Base-by-base conservation (phyloP, 2,329 filamentous ascomycete species). In the Botrytis medusae region DNA sequence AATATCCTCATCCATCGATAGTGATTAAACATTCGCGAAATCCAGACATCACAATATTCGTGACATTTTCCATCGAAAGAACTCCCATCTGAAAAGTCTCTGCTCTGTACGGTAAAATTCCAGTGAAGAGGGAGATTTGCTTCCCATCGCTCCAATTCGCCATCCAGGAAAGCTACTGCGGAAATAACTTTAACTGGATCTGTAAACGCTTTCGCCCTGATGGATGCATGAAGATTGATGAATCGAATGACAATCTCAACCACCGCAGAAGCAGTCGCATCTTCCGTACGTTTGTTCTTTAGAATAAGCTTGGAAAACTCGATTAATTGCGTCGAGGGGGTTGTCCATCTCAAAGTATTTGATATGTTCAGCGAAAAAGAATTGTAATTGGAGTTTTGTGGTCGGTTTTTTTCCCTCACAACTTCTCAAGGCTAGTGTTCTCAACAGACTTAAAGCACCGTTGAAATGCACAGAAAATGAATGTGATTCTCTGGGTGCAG, bases 1-100 rank as follows among this genome's bases (percentile, higher is more conserved):
- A 77, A 68, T 34, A 79, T 78, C 8, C 78, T 64, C 25, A 67
- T 61, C 76, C 76, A 78, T 42, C 77, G 75, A 69, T 78, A 78
- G 44, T 78, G 63, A 42, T 77, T 78, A 59, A 74, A 78, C 34
- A 78, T 74, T 71, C 77, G 74, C 12, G 75, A 74, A n/a, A 69
- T 73, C 79, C 79, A 79, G 7, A 76, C 18, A 65, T 80, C 77
- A 5, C 51, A 54, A 71, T 78, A 78, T 34, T 57, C n/a, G 37
- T 79, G 76, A 20, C 71, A 74, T 9, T 74, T 59, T 8, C 72
- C 74, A 5, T 75, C 60, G 40, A 73, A 79, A 40, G 74, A 68
- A 32, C 73, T 67, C 18, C 68, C 48, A 7, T 60, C 32, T 12
- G 44, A 57, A 8, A 74, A 69, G 20, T 69, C 42, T 6, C 42